Evolutionary conservation across 805 yeast species (phyloP), one percentile per base, ranked within the genome.

Genomic region (Myxozyma melibiosi): DNA sequence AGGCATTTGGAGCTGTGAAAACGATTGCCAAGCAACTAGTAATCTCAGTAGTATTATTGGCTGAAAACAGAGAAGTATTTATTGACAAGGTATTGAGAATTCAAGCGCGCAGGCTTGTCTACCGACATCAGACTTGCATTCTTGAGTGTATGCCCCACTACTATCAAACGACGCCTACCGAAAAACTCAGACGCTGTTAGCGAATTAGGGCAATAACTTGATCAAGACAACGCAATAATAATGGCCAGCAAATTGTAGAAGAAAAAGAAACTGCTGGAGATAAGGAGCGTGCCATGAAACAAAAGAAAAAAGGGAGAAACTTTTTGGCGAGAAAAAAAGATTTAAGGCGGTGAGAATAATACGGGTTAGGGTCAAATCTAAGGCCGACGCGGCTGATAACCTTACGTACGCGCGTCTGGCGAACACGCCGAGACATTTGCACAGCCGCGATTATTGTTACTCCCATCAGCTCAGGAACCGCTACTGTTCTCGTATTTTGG

Each of bases 81-180:
- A n/a, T n/a, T n/a, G n/a, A 35, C 13, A 39, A 25, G 33, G 13
- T 25, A 2, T 18, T 25, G 8, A 41, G n/a, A 27, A 24, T 11
- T 25, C n/a, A 14, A 35, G 16, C 39, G 16, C 39, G 16, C 20
- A 4, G 27, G 9, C n/a, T n/a, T n/a, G n/a, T n/a, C n/a, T n/a
- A n/a, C n/a, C n/a, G n/a, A n/a, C n/a, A n/a, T n/a, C n/a, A n/a
- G n/a, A n/a, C n/a, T n/a, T n/a, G n/a, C n/a, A 31, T 31, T 31
- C 14, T 37, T 8, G 30, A 27, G 13, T 52, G 50, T 52, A 6
- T 45, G 56, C 56, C 56, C 46, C 43, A 52, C 56, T 52, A 52
- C 56, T 52, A 52, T 52, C 56, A 52, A 52, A 52, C 56, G 56
- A 52, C 56, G 50, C 50, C 51, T 39, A 52, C 45, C 38, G 40